Evolutionary conservation across 2,329 filamentous ascomycete species (phyloP).

Genomic region (Epichloe amarillans): DNA sequence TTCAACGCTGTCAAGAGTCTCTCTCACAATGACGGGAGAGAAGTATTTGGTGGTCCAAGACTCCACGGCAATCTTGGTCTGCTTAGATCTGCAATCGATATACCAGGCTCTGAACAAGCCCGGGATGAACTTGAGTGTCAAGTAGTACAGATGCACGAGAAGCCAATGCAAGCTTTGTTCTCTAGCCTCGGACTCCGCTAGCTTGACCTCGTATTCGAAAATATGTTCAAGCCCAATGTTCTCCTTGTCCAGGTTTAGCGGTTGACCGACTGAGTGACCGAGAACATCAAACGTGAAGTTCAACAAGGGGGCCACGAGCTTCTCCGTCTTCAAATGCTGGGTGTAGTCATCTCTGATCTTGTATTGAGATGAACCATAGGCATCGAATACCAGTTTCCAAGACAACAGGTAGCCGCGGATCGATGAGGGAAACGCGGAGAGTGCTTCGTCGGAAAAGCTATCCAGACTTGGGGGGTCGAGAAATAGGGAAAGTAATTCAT

Average conservation of each 20-base stretch:
- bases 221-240: conserved; percentile 46
- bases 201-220: conserved; percentile 35
- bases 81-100: conserved; percentile 64
- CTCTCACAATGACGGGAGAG: conserved; percentile 54
- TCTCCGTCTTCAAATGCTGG: conserved; percentile 61
- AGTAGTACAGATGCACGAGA: conserved; percentile 74
- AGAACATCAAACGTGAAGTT: conserved; percentile 76
- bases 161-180: conserved; percentile 73
- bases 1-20: conserved; percentile 54
- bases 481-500: conserved; percentile 73
- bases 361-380: conserved; percentile 64
- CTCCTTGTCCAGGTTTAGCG: conserved; percentile 59
- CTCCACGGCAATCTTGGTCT: conserved; percentile 69
- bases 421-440: conserved; percentile 53
- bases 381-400: conserved; percentile 83
- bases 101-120: conserved; percentile 76
- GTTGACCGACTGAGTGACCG: conserved; percentile 60
- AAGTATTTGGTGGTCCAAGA: conserved; percentile 78
- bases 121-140: conserved; percentile 63
- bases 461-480: conserved; percentile 65
- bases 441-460: conserved; percentile 49
- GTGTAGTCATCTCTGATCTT: conserved; percentile 74
- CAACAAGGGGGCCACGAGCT: conserved; percentile 55
- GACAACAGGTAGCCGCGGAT: conserved; percentile 73
- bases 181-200: conserved; percentile 43